Percentiles rank a stretch among this genome's conserved stretches.
Conservation (phyloP, 441 rosid species). For the Theobroma grandiflorum region DNA sequence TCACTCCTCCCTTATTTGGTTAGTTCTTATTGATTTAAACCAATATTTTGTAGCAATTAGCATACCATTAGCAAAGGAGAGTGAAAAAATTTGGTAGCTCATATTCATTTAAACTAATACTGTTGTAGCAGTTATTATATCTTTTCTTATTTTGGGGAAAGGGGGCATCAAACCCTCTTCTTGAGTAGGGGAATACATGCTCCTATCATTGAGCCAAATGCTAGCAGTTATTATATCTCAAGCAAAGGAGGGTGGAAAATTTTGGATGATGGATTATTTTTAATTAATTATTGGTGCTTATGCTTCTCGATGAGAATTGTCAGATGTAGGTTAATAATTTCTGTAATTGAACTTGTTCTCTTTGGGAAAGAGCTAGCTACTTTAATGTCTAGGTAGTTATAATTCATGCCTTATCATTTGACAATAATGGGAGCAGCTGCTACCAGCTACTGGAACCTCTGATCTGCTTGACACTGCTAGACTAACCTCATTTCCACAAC, state of each 20-base stretch:
- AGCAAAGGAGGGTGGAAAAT: neutral
- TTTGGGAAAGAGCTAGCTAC: neutral
- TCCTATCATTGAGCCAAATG: too few species aligned
- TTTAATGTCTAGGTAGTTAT: neutral
- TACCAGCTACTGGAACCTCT: neutral
- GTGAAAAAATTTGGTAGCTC: neutral
- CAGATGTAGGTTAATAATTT: neutral
- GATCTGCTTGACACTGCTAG: neutral
- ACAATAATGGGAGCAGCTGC: neutral
- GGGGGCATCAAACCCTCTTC: too few species aligned
- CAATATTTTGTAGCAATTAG: neutral
- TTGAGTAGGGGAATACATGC: too few species aligned
- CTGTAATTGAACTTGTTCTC: neutral
- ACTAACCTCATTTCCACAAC: conserved; percentile 15
- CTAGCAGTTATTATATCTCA: neutral
- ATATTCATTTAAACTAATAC: neutral
- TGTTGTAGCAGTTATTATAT: neutral
- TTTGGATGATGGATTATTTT: neutral
- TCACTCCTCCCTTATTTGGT: neutral
- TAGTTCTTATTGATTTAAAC: neutral
- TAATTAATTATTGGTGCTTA: neutral
- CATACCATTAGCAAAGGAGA: neutral
- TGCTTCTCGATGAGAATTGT: neutral
- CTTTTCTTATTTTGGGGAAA: neutral
- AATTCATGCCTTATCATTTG: neutral